Evolutionary conservation across 2,329 filamentous ascomycete genomes (phyloP).

Genomic region (Pyricularia grisea): DNA sequence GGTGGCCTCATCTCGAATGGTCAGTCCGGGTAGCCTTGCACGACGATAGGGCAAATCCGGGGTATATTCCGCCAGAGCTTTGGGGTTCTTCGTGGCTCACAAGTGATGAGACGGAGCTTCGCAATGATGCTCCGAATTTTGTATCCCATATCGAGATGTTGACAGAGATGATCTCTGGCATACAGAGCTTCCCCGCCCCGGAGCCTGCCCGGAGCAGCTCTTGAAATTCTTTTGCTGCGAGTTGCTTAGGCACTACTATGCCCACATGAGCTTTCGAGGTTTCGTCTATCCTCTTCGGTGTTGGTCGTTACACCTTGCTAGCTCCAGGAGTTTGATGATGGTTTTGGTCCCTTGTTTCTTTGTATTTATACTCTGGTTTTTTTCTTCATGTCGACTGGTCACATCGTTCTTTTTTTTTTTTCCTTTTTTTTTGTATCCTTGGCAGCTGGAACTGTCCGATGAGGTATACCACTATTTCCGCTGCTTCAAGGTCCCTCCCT

Average conservation of each 20-base stretch:
- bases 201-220: neutral
- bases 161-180: constrained; percentile 24
- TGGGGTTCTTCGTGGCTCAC: constrained; percentile 44
- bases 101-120: constrained; percentile 26
- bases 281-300: too few species aligned
- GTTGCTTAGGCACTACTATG: too few species aligned
- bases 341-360: too few species aligned
- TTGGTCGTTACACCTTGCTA: too few species aligned
- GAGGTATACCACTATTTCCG: neutral
- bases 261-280: too few species aligned
- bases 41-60: constrained; percentile 37
- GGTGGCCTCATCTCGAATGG: constrained; percentile 55
- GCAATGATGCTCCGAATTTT: constrained; percentile 23
- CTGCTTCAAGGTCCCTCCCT: neutral
- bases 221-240: neutral
- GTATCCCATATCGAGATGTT: constrained; percentile 37
- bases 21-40: constrained; percentile 49
- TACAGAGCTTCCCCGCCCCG: constrained; percentile 6
- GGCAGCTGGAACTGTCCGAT: neutral
- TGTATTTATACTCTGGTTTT: neutral
- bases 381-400: neutral
- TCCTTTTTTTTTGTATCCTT: neutral
- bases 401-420: too few species aligned
- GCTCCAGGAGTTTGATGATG: too few species aligned
- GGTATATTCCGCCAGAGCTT: constrained; percentile 42